Base-by-base conservation (phyloP, 129 eudicot genomes). In the Pseudognaphalium luteoalbum region DNA sequence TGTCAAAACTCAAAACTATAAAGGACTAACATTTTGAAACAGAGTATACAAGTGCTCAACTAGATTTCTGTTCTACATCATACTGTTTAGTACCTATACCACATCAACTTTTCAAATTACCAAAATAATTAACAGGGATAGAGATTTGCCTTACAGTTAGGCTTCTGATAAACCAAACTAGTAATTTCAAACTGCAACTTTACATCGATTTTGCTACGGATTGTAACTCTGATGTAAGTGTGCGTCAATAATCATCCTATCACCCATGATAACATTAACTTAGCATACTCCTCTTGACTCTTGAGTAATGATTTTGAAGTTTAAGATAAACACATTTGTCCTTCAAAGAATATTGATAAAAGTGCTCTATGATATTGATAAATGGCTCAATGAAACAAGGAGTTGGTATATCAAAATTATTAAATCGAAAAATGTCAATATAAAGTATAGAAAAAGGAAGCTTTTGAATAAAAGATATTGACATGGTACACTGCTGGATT, bases 401-500 rank as follows among this genome's bases (percentile, higher is more conserved):
- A n/a, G 29, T 35, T 66, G 71, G 30, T 66, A 66, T 37, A 35
- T 35, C 3, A 25, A 30, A 5, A 63, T 9, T 22, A 6, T 6
- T 33, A 17, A 6, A 19, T 56, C 6, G 19, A 72, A 73, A 39
- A 35, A 56, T 35, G 37, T 20, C 35, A 25, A n/a, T 16, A 9
- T 22, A 54, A 57, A 68, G 34, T 37, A 67, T 68, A 37, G 35
- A 17, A 77, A 11, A 32, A 39, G 41, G 33, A 72, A 33, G 57
- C 57, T 8, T 68, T 37, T 25, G 30, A 56, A 16, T 30, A 35
- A 67, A 76, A 32, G 34, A 68, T 59, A 67, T 35, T 77, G 60
- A 74, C 70, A 17, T 16, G 42, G 78, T 47, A 47, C 54, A 57
- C 51, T 66, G 74, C 64, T 76, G 80, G 56, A 75, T n/a, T 56